These are phyloP conservation scores for Solanum pimpinellifolium DNA, from an alignment of 257 asterid genomes.

Conservation along the genomic window DNA sequence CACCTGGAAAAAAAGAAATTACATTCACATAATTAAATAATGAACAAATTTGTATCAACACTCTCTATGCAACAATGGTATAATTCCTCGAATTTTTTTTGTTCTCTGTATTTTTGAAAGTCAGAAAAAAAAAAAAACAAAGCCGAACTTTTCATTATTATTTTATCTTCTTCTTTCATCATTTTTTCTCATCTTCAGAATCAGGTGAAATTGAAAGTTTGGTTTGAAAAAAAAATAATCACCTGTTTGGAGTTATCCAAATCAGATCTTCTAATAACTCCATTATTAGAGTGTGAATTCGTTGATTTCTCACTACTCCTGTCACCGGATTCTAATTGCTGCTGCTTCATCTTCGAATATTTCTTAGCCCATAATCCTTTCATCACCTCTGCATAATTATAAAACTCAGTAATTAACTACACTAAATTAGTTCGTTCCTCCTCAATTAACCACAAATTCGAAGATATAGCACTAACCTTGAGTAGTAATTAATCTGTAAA, in stretches of 20 bases:
- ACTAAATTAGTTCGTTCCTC: background rate
- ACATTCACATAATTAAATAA: background rate
- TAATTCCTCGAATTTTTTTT: background rate
- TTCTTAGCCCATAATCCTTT: conserved; percentile 54
- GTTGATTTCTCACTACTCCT: conserved; percentile 14
- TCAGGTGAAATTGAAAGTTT: no score
- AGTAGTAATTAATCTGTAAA: conserved; percentile 61
- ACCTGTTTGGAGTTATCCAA: conserved; percentile 40
- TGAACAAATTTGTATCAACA: background rate
- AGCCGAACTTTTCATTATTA: background rate
- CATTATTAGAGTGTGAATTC: conserved; percentile 28
- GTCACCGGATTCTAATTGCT: conserved; percentile 7
- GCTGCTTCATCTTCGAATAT: conserved; percentile 38
- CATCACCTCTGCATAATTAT: conserved; percentile 24
- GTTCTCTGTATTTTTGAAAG: background rate
- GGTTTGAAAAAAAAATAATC: background rate
- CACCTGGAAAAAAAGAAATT: conserved; percentile 23
- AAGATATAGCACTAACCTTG: conserved; percentile 25
- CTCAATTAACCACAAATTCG: background rate
- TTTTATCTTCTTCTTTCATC: background rate
- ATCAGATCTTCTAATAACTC: conserved; percentile 14
- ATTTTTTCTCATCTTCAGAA: background rate
- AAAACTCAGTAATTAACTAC: background rate
- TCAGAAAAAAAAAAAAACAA: background rate
- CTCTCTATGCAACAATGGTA: background rate